Evolutionary conservation across 1,284 basidiomycete genomes (phyloP).

Genomic region (Ustilago nuda): DNA sequence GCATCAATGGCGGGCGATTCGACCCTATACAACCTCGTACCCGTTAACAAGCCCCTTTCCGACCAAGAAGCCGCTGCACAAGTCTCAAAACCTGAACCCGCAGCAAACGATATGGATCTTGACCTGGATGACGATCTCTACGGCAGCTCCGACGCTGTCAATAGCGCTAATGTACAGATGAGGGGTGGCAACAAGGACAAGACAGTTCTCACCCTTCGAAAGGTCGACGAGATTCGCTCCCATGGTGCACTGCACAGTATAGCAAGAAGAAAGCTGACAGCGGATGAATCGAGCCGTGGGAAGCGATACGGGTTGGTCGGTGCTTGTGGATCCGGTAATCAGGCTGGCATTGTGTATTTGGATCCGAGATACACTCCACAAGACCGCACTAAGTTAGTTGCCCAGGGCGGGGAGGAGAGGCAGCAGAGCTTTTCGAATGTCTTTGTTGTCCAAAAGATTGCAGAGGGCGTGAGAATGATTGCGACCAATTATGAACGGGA

Average conservation of each 20-base stretch:
- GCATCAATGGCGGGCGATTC: slow-evolving; percentile 51
- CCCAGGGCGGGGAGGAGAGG: background rate
- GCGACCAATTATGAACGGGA: slow-evolving; percentile 1
- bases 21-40: slow-evolving; percentile 27
- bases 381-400: slow-evolving; percentile 7
- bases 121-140: slow-evolving; percentile 76
- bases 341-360: slow-evolving; percentile 40
- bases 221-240: slow-evolving; percentile 26
- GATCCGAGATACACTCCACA: slow-evolving; percentile 37
- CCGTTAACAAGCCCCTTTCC: slow-evolving; percentile 19
- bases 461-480: slow-evolving; percentile 17
- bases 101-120: slow-evolving; percentile 75
- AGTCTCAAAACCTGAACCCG: background rate
- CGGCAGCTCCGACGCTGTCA: slow-evolving; percentile 56
- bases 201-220: slow-evolving; percentile 26
- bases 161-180: slow-evolving; percentile 1
- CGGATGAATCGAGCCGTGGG: slow-evolving; percentile 16
- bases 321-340: slow-evolving; percentile 39
- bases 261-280: slow-evolving; percentile 27
- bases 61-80: slow-evolving; percentile 7
- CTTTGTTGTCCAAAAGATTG: slow-evolving; percentile 21
- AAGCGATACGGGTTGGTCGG: slow-evolving; percentile 33
- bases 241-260: slow-evolving; percentile 39
- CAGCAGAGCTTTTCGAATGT: slow-evolving; percentile 21
- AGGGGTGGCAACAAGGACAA: slow-evolving; percentile 15